Percentiles rank a stretch among this genome's conserved stretches.
These are phyloP conservation scores for Ceratobasidium sp. DNA, from an alignment of 1,284 basidiomycete genomes.

Conservation along the genomic window DNA sequence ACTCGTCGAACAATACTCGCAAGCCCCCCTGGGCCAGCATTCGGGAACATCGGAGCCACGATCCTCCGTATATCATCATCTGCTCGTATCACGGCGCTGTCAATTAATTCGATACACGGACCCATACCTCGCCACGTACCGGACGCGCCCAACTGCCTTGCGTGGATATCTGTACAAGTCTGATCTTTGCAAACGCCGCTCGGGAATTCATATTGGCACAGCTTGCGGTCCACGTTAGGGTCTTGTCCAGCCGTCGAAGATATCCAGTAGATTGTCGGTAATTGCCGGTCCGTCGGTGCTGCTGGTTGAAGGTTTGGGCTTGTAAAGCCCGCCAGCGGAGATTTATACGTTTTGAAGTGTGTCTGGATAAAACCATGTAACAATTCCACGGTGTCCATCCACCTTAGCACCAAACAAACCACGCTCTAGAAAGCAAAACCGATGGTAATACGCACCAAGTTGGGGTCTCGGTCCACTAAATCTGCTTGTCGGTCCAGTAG, in stretches of 20 bases:
- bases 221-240: slow-evolving; percentile 7
- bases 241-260: slow-evolving; percentile 23
- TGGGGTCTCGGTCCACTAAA: not conserved
- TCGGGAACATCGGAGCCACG: slow-evolving; percentile 29
- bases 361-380: slow-evolving; percentile 19
- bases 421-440: not conserved
- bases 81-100: not conserved
- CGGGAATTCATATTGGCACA: slow-evolving; percentile 34
- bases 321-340: slow-evolving; percentile 28
- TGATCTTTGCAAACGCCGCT: slow-evolving; percentile 24
- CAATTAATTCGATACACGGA: not conserved
- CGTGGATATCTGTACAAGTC: slow-evolving; percentile 22
- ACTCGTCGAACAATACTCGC: slow-evolving; percentile 9
- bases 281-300: slow-evolving; percentile 15
- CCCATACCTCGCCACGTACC: not conserved
- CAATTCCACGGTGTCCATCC: slow-evolving; percentile 10
- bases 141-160: slow-evolving; percentile 19
- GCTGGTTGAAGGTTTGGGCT: slow-evolving; percentile 27
- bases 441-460: slow-evolving; percentile 15
- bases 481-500: not conserved
- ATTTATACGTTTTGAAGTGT: slow-evolving; percentile 34
- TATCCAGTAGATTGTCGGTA: slow-evolving; percentile 32
- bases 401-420: slow-evolving; percentile 26
- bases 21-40: slow-evolving; percentile 15
- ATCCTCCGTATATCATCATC: slow-evolving; percentile 19